phyloP scores from a whole-genome alignment of 768 basidiomycete genomes.

The Calvatia gigantea region DNA sequence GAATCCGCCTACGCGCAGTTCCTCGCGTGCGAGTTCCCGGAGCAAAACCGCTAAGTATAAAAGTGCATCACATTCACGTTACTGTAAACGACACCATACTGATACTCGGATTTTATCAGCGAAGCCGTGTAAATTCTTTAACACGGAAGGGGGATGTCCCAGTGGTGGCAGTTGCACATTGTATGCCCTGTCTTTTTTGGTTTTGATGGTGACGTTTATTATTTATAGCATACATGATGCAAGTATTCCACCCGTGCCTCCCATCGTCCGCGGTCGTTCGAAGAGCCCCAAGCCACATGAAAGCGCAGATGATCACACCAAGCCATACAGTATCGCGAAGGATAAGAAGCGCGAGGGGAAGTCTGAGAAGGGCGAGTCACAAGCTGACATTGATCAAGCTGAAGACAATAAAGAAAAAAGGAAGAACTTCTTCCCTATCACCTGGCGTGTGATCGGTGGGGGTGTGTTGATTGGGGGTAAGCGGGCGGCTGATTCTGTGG shows the following conservation, averaged over 20 bases:
- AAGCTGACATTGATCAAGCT: conserved; percentile 14
- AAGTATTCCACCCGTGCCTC: conserved; percentile 11
- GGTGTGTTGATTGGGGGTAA: conserved; percentile 62
- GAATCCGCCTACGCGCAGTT: conserved; percentile 14
- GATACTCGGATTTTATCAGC: conserved; percentile 36
- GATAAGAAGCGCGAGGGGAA: neutral
- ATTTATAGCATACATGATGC: conserved; percentile 44
- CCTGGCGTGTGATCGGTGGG: conserved; percentile 77
- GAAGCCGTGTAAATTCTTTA: conserved; percentile 59
- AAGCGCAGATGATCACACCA: neutral
- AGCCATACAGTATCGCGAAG: neutral
- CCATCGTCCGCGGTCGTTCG: conserved; percentile 9
- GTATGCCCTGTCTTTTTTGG: conserved; percentile 30
- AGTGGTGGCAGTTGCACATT: conserved; percentile 57
- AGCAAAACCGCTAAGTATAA: conserved; percentile 37
- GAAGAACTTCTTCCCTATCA: conserved; percentile 58
- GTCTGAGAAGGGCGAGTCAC: neutral
- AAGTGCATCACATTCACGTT: conserved; percentile 28
- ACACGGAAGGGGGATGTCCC: conserved; percentile 42
- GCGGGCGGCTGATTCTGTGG: neutral
- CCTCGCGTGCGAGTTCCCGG: conserved; percentile 24
- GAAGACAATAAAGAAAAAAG: conserved; percentile 33
- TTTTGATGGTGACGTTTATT: conserved; percentile 3
- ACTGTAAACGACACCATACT: no score
- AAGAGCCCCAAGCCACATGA: neutral